Evolutionary conservation across 2,329 filamentous ascomycete genomes (phyloP).

Genomic region (Aspergillus arachidicola): DNA sequence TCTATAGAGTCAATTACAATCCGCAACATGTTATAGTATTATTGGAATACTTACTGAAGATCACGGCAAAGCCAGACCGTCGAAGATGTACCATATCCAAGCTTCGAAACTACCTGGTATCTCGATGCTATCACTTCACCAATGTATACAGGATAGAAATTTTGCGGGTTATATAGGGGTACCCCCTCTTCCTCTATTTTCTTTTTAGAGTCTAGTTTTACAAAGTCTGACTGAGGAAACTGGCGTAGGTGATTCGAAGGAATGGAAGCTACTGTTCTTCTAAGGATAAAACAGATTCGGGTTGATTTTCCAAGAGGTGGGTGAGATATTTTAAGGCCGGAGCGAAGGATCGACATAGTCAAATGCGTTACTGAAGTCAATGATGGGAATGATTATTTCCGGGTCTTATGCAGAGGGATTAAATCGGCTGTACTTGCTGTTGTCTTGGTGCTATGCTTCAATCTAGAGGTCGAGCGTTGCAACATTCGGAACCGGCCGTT

Average conservation of each 20-base stretch:
- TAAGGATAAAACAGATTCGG: too few relatives aligned
- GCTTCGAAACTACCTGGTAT: constrained; percentile 26
- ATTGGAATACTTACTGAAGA: constrained; percentile 13
- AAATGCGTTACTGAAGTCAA: too few relatives aligned
- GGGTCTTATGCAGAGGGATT: too few relatives aligned
- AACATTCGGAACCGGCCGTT: too few relatives aligned
- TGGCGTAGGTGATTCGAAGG: not conserved
- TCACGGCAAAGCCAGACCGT: constrained; percentile 28
- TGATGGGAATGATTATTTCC: too few relatives aligned
- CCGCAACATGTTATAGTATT: not conserved
- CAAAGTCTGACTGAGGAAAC: constrained; percentile 6
- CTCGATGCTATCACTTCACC: constrained; percentile 18
- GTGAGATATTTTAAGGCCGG: too few relatives aligned
- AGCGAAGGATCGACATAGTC: too few relatives aligned
- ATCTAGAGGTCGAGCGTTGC: too few relatives aligned
- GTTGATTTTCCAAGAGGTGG: too few relatives aligned
- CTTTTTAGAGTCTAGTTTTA: constrained; percentile 8
- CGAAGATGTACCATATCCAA: constrained; percentile 26
- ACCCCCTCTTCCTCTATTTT: constrained; percentile 19
- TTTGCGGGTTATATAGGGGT: constrained; percentile 14
- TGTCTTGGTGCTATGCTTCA: too few relatives aligned
- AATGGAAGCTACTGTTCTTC: not conserved
- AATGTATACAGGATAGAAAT: constrained; percentile 18
- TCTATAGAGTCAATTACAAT: not conserved
- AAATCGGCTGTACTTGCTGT: too few relatives aligned